Evolutionary conservation across 495 filamentous ascomycete genomes (phyloP).

Genomic region (Annulohypoxylon moriforme): DNA sequence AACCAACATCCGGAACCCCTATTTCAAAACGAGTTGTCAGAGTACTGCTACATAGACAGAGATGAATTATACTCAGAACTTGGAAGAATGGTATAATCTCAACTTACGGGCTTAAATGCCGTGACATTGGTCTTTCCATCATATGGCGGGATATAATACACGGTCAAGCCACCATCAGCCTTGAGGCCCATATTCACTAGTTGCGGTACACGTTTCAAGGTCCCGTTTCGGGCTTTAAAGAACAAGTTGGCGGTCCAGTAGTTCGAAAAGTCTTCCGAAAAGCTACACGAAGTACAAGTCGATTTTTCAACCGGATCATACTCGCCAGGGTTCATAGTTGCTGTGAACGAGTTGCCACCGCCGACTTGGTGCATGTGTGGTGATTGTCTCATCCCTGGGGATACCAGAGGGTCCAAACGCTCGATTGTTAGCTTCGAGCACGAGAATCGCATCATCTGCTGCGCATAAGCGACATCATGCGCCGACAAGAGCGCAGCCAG

Average conservation of each 20-base stretch:
- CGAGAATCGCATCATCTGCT: constrained; percentile 58
- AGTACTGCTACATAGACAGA: too few relatives aligned
- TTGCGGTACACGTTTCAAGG: constrained; percentile 55
- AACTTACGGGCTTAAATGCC: constrained; percentile 55
- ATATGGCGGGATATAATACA: constrained; percentile 58
- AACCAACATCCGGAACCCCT: constrained; percentile 78
- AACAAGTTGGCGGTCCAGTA: constrained; percentile 59
- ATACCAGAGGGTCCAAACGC: constrained; percentile 45
- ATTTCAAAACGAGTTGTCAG: background rate
- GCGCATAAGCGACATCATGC: constrained; percentile 50
- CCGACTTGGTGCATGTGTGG: constrained; percentile 57
- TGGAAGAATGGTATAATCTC: background rate
- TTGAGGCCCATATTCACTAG: constrained; percentile 50
- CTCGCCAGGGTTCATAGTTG: constrained; percentile 45
- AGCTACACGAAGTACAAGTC: constrained; percentile 51
- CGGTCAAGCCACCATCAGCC: constrained; percentile 53
- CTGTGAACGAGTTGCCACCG: constrained; percentile 53
- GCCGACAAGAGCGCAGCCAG: constrained; percentile 53
- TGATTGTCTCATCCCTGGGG: constrained; percentile 44
- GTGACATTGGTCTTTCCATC: constrained; percentile 55
- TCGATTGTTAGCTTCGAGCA: constrained; percentile 45
- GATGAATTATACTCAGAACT: background rate
- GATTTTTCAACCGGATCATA: constrained; percentile 44
- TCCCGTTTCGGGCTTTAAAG: constrained; percentile 55
- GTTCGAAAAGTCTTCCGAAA: constrained; percentile 54